Evolutionary conservation across 768 basidiomycete species (phyloP).

Genomic region (Paxillus ammoniavirescens): DNA sequence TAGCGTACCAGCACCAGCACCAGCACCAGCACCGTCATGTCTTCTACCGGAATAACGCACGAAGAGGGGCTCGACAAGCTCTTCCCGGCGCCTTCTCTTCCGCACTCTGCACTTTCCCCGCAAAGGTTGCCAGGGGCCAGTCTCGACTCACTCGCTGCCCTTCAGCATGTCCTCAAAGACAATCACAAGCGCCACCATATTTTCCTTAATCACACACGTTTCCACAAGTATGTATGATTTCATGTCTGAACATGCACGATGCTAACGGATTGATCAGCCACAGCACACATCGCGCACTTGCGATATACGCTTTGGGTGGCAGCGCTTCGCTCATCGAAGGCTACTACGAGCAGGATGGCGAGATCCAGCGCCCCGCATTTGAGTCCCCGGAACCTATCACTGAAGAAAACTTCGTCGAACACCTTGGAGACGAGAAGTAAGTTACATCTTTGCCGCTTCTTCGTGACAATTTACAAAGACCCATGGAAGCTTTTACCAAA

Average conservation of each 20-base stretch:
- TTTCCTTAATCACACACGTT: conserved; percentile 44
- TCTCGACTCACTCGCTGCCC: conserved; percentile 20
- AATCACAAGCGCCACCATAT: conserved; percentile 48
- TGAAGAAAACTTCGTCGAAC: conserved; percentile 6
- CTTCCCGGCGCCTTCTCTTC: conserved; percentile 26
- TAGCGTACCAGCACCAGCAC: not conserved
- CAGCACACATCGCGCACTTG: conserved; percentile 28
- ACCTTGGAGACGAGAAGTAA: conserved; percentile 16
- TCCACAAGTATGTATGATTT: conserved; percentile 47
- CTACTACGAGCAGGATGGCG: conserved; percentile 23
- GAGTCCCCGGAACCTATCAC: conserved; percentile 9
- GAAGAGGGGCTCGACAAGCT: conserved; percentile 15
- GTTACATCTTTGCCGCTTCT: not conserved
- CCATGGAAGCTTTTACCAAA: conserved; percentile 22
- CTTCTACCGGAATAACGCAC: not conserved
- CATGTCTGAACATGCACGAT: not conserved
- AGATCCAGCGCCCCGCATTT: conserved; percentile 22
- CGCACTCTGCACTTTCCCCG: conserved; percentile 23
- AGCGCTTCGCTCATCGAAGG: conserved; percentile 20
- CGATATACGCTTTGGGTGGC: conserved; percentile 27
- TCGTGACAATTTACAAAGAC: not conserved
- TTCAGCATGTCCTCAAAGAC: conserved; percentile 39
- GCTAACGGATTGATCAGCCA: conserved; percentile 16
- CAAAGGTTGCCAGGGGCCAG: conserved; percentile 28
- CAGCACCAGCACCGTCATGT: conserved; percentile 6